phyloP scores from a whole-genome alignment of 1,284 basidiomycete species.

The Schizopora paradoxa region DNA sequence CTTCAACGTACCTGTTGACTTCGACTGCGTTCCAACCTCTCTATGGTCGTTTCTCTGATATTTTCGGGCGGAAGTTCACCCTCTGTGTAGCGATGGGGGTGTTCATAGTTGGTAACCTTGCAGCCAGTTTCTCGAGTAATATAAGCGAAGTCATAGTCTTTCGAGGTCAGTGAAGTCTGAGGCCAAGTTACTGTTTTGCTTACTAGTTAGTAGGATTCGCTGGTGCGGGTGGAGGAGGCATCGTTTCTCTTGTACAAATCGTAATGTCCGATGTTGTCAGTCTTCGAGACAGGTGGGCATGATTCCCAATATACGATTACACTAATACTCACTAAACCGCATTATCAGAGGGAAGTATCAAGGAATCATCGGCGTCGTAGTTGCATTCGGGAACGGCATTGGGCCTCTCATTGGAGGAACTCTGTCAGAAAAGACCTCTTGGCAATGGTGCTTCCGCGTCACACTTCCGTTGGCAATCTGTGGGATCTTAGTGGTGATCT shows the following conservation, averaged over 20 bases:
- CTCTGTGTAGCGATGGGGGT: constrained; percentile 55
- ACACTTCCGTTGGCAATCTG: constrained; percentile 53
- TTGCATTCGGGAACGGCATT: constrained; percentile 45
- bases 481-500: constrained; percentile 49
- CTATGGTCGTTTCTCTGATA: constrained; percentile 69
- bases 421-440: constrained; percentile 50
- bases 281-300: constrained; percentile 46
- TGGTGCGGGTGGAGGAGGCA: constrained; percentile 64
- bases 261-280: constrained; percentile 62
- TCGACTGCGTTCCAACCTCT: constrained; percentile 59
- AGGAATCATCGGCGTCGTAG: constrained; percentile 52
- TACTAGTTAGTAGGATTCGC: constrained; percentile 35
- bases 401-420: constrained; percentile 58
- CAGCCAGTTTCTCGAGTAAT: constrained; percentile 52
- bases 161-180: constrained; percentile 33
- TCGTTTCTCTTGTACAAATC: constrained; percentile 61
- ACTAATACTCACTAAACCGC: not conserved
- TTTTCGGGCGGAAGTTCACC: constrained; percentile 68
- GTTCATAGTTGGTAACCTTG: constrained; percentile 58
- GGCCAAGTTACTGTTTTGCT: too few species aligned
- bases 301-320: constrained; percentile 8
- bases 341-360: constrained; percentile 54
- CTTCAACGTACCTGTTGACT: constrained; percentile 59
- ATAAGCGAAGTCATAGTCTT: constrained; percentile 73
- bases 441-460: constrained; percentile 71